Conservation (phyloP, 2,329 filamentous ascomycete genomes). For the Aspergillus brunneoviolaceus region DNA sequence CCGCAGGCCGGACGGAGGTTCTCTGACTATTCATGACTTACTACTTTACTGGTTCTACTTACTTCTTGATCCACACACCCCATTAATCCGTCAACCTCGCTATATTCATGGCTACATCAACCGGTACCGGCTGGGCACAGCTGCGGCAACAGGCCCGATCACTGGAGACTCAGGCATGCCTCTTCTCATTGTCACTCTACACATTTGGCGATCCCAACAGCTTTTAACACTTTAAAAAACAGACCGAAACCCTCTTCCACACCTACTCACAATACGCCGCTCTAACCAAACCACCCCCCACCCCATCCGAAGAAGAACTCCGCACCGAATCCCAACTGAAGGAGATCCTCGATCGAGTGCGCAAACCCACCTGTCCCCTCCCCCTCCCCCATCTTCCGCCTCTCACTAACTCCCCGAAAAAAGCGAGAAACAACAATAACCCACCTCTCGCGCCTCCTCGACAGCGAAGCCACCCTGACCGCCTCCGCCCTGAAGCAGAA, state of each 20-base stretch:
- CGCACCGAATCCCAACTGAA: slow-evolving; percentile 77
- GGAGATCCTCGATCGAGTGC: slow-evolving; percentile 67
- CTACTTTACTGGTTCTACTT: too few species aligned
- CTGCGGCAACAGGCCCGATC: slow-evolving; percentile 87
- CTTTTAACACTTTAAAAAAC: too few species aligned
- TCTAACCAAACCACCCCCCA: slow-evolving; percentile 72
- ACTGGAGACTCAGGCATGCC: slow-evolving; percentile 87
- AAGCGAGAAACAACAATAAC: slow-evolving; percentile 78
- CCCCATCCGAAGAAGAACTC: slow-evolving; percentile 81
- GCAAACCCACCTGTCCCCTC: not conserved
- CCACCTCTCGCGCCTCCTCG: slow-evolving; percentile 83
- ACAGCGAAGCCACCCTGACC: slow-evolving; percentile 83
- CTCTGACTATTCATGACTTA: too few species aligned
- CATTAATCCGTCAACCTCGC: not conserved
- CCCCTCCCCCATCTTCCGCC: not conserved
- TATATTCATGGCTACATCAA: slow-evolving; percentile 54
- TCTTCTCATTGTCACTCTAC: too few species aligned
- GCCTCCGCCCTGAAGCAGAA: slow-evolving; percentile 96
- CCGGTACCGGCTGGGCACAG: slow-evolving; percentile 80
- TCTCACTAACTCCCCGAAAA: not conserved
- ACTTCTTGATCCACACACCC: not conserved
- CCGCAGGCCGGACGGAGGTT: not conserved
- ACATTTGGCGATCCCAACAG: too few species aligned
- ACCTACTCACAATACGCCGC: slow-evolving; percentile 89
- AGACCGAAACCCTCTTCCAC: slow-evolving; percentile 74